Evolutionary conservation across 1,284 basidiomycete species (phyloP).

Genomic region (Mrakiaceae sp.): DNA sequence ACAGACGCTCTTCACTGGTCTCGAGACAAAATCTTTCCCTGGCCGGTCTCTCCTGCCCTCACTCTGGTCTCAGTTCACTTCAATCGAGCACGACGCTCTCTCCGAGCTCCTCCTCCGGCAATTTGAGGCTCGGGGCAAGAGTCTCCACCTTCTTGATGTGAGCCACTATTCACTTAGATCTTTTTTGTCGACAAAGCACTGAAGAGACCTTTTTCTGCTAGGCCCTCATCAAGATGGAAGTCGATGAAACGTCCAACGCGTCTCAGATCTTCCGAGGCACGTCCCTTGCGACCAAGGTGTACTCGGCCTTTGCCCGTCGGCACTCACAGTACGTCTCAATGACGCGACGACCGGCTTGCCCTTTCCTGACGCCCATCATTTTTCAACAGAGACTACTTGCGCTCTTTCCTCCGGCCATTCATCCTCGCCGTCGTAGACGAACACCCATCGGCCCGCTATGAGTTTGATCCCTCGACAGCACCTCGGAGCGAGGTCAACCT

Average conservation of each 20-base stretch:
- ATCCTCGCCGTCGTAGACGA: constrained; percentile 6
- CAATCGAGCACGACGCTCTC: constrained; percentile 6
- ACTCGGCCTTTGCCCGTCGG: not conserved
- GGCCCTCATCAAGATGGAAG: constrained; percentile 8
- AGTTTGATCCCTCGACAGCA: too few species aligned
- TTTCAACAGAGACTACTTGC: constrained; percentile 6
- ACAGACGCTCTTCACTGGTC: not conserved
- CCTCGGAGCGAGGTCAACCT: too few species aligned
- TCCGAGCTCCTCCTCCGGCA: constrained; percentile 5
- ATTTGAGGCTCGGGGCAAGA: not conserved
- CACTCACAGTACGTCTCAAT: not conserved
- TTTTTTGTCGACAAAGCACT: not conserved
- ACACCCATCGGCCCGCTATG: not conserved
- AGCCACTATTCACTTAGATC: not conserved
- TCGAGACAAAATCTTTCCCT: too few species aligned
- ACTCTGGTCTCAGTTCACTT: not conserved
- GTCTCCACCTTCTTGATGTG: not conserved
- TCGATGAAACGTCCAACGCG: not conserved
- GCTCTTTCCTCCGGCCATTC: constrained; percentile 4
- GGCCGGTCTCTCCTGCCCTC: too few species aligned
- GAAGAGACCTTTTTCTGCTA: not conserved
- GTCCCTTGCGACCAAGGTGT: constrained; percentile 11
- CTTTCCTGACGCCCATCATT: not conserved
- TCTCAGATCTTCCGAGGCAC: constrained; percentile 9
- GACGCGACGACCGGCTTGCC: too few species aligned